These are phyloP conservation scores for Rubus idaeus DNA, from an alignment of 306 rosid genomes.

Conservation along the genomic window DNA sequence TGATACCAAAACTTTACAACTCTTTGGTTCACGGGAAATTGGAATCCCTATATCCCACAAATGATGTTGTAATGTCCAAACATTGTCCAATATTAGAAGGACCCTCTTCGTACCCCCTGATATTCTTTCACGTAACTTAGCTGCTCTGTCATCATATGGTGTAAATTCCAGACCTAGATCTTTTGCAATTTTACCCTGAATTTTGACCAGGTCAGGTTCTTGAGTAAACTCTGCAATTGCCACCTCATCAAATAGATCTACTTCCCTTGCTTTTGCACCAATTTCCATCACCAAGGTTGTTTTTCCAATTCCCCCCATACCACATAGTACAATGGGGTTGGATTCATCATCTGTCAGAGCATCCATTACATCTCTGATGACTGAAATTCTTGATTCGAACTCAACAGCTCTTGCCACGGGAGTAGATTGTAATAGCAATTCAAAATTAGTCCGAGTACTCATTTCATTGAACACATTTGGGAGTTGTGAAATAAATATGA, in stretches of 20 bases:
- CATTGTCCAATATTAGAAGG: conserved; percentile 10
- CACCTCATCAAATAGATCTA: background rate
- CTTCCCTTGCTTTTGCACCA: background rate
- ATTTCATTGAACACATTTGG: background rate
- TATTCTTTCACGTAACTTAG: background rate
- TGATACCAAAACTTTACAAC: conserved; percentile 2
- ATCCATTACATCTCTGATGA: background rate
- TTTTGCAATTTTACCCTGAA: background rate
- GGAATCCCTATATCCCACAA: conserved; percentile 8
- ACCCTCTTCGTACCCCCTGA: background rate
- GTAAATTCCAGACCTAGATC: too few species aligned
- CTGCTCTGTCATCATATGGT: too few species aligned
- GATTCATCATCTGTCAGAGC: conserved; percentile 3
- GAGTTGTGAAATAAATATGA: background rate
- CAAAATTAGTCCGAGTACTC: background rate
- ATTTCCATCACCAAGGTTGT: conserved; percentile 12
- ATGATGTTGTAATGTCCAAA: too few species aligned
- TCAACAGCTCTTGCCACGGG: background rate
- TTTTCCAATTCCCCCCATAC: conserved; percentile 11
- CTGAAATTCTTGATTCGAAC: conserved; percentile 3
- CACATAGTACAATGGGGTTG: conserved; percentile 10
- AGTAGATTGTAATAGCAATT: background rate
- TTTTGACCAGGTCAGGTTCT: background rate
- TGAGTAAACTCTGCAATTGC: background rate
- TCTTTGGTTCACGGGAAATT: background rate